Evolutionary conservation across 2,329 filamentous ascomycete genomes (phyloP).

Genomic region (Raffaelea ambrosiae): DNA sequence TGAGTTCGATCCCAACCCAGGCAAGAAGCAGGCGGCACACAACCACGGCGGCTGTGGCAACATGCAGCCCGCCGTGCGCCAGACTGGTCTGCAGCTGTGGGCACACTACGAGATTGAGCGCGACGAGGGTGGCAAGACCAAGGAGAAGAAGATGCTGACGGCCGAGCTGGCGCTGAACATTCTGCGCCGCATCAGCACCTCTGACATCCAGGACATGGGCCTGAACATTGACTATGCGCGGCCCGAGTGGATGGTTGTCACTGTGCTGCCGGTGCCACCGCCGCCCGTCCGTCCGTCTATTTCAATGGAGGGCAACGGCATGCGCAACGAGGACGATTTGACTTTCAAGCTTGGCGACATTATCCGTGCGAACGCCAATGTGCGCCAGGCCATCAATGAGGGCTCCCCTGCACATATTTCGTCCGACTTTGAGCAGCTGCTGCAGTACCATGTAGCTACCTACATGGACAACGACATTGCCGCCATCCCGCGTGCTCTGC

Average conservation of each 20-base stretch:
- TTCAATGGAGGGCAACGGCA: slow-evolving; percentile 89
- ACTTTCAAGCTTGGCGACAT: slow-evolving; percentile 99
- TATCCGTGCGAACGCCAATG: slow-evolving; percentile 92
- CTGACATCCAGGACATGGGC: slow-evolving; percentile 79
- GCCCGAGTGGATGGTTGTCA: slow-evolving; percentile 97
- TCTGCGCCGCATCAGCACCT: slow-evolving; percentile 73
- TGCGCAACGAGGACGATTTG: slow-evolving; percentile 96
- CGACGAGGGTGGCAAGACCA: slow-evolving; percentile 64
- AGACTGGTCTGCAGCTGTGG: slow-evolving; percentile 75
- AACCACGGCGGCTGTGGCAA: slow-evolving; percentile 91
- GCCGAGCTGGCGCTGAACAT: slow-evolving; percentile 79
- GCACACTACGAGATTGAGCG: slow-evolving; percentile 67
- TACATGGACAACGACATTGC: slow-evolving; percentile 99
- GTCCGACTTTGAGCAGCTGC: slow-evolving; percentile 78
- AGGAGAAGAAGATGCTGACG: slow-evolving; percentile 74
- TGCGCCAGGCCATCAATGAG: slow-evolving; percentile 82
- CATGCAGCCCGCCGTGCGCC: slow-evolving; percentile 76
- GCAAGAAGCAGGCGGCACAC: slow-evolving; percentile 39
- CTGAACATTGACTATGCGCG: slow-evolving; percentile 91
- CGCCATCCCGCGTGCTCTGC: slow-evolving; percentile 84
- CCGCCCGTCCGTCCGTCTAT: slow-evolving; percentile 95
- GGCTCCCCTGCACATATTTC: slow-evolving; percentile 88
- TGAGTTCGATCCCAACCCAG: slow-evolving; percentile 49
- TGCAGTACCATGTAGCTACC: slow-evolving; percentile 97
- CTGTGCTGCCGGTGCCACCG: slow-evolving; percentile 88